Evolutionary conservation across 164 flowering plant species (phyloP).

Genomic region (Saururus chinensis): DNA sequence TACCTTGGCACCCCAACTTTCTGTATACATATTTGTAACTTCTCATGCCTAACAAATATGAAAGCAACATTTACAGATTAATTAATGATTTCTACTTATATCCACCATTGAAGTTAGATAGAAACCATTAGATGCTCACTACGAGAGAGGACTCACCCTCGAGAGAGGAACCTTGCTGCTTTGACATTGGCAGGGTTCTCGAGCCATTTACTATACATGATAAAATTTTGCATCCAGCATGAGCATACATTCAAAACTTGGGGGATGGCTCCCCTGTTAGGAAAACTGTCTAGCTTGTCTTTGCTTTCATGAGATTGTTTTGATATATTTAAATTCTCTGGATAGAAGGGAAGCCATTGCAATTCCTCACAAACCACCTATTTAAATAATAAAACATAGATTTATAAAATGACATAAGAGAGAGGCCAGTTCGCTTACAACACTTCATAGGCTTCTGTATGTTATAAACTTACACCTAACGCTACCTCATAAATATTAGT

Average conservation of each 20-base stretch:
- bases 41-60: conserved; percentile 46
- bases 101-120: not conserved
- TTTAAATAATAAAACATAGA: too few species aligned
- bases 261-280: conserved; percentile 65
- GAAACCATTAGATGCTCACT: too few species aligned
- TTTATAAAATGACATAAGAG: too few species aligned
- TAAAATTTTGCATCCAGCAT: conserved; percentile 83
- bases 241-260: conserved; percentile 71
- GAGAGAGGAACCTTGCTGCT: conserved; percentile 84
- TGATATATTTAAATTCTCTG: conserved; percentile 21
- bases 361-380: conserved; percentile 98
- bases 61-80: not conserved
- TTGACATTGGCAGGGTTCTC: conserved; percentile 80
- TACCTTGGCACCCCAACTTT: conserved; percentile 55
- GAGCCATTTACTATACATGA: conserved; percentile 88
- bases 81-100: too few species aligned
- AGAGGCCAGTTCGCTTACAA: too few species aligned
- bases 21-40: conserved; percentile 50
- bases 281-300: conserved; percentile 45
- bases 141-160: conserved; percentile 40
- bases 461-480: too few species aligned
- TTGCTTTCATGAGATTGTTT: conserved; percentile 44
- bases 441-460: too few species aligned
- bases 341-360: conserved; percentile 97
- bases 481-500: too few species aligned